Percentiles rank a stretch among this genome's conserved stretches.
Conservation (phyloP, 129 eudicot genomes). For the Chrysanthemum seticuspe region DNA sequence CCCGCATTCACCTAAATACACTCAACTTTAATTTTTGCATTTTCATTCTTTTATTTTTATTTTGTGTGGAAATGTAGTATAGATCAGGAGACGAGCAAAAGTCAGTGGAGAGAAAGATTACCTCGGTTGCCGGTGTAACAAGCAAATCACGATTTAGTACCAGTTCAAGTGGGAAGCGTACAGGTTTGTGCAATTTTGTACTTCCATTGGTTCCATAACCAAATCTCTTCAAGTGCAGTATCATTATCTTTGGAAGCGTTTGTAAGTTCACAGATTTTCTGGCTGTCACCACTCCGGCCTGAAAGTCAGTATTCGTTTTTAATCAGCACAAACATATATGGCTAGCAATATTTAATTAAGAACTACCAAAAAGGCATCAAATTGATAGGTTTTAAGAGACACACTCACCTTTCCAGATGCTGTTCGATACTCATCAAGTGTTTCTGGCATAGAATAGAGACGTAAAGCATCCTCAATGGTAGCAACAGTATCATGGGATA, state of each 20-base stretch:
- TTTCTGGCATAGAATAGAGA: conserved; percentile 79
- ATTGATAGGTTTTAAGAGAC: background rate
- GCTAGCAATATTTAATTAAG: background rate
- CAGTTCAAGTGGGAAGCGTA: conserved; percentile 79
- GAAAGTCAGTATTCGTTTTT: conserved; percentile 31
- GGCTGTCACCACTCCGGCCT: conserved; percentile 83
- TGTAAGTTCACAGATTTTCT: conserved; percentile 78
- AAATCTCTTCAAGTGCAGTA: conserved; percentile 85
- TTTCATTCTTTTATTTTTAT: too few relatives aligned
- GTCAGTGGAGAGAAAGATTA: conserved; percentile 21
- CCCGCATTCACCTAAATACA: too few relatives aligned
- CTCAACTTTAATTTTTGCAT: too few relatives aligned
- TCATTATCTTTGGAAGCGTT: conserved; percentile 77
- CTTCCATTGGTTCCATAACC: conserved; percentile 84
- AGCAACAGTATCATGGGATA: conserved; percentile 70
- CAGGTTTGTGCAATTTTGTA: conserved; percentile 77
- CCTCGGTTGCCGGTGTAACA: conserved; percentile 69
- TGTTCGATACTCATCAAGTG: conserved; percentile 78
- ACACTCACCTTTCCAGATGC: conserved; percentile 50
- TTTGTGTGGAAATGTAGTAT: background rate
- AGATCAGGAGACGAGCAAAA: background rate
- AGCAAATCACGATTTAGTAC: conserved; percentile 67
- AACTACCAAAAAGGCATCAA: background rate
- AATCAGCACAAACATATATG: background rate
- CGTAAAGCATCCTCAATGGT: conserved; percentile 86